phyloP scores from a whole-genome alignment of 805 yeast genomes.

The Lipomyces starkeyi region DNA sequence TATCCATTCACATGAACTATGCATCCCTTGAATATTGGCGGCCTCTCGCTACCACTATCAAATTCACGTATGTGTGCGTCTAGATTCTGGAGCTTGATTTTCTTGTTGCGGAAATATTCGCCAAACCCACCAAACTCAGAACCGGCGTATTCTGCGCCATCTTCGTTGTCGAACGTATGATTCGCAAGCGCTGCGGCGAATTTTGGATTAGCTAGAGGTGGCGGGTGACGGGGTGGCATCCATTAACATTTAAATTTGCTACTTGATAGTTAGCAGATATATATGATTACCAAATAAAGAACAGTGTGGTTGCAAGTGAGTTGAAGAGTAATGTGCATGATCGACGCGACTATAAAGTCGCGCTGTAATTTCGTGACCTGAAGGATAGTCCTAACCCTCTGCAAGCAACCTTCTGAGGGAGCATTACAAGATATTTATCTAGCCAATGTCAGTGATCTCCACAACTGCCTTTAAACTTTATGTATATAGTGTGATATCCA shows the following conservation, averaged over 20 bases:
- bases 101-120: slow-evolving; percentile 68
- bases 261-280: neutral
- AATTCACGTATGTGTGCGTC: slow-evolving; percentile 48
- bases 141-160: slow-evolving; percentile 48
- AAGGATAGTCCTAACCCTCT: neutral
- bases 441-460: neutral
- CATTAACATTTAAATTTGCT: neutral
- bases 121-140: slow-evolving; percentile 69
- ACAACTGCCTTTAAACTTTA: neutral
- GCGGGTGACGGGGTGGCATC: slow-evolving; percentile 7
- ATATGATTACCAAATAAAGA: slow-evolving; percentile 13
- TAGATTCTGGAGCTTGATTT: slow-evolving; percentile 63
- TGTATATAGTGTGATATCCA: neutral
- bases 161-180: slow-evolving; percentile 27
- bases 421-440: neutral
- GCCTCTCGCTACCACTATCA: slow-evolving; percentile 39
- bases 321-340: too few relatives aligned
- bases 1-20: slow-evolving; percentile 85
- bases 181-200: neutral
- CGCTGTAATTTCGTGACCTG: too few relatives aligned
- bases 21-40: slow-evolving; percentile 65
- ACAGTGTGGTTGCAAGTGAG: too few relatives aligned
- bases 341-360: too few relatives aligned
- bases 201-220: slow-evolving; percentile 4
- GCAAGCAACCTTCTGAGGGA: neutral